Percentiles rank a stretch among this genome's conserved stretches.
Conservation (phyloP, 768 basidiomycete genomes). For the Russula griseocarnosa region DNA sequence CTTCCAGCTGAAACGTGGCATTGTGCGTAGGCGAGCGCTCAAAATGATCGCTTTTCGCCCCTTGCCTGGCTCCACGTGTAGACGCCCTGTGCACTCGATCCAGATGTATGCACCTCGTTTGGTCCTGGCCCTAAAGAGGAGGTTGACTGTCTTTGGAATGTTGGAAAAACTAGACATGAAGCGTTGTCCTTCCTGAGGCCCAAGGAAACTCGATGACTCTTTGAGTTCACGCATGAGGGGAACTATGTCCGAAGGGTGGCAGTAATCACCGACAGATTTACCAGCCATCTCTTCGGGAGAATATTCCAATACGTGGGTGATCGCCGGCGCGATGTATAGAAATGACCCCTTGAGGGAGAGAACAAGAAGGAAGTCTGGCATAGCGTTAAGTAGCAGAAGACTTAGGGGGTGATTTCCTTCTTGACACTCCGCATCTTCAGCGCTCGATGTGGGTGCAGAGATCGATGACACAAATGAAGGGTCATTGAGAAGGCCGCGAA, state of each 20-base stretch:
- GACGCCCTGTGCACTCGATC: slow-evolving; percentile 85
- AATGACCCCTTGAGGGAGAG: slow-evolving; percentile 90
- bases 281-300: slow-evolving; percentile 80
- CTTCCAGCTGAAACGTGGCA: slow-evolving; percentile 61
- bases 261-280: slow-evolving; percentile 70
- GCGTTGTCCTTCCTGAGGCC: slow-evolving; percentile 29
- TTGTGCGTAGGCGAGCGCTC: slow-evolving; percentile 68
- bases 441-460: slow-evolving; percentile 27
- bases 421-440: slow-evolving; percentile 31
- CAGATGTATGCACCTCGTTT: slow-evolving; percentile 71
- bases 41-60: slow-evolving; percentile 92
- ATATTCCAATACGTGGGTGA: slow-evolving; percentile 78
- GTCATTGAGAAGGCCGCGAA: slow-evolving; percentile 48
- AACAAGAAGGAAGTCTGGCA: slow-evolving; percentile 84
- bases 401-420: slow-evolving; percentile 49
- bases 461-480: slow-evolving; percentile 43
- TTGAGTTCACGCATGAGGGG: slow-evolving; percentile 91
- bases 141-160: slow-evolving; percentile 60
- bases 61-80: slow-evolving; percentile 91
- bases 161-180: slow-evolving; percentile 13
- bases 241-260: slow-evolving; percentile 86
- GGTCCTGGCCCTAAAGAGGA: slow-evolving; percentile 78
- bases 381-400: slow-evolving; percentile 54
- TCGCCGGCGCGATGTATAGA: slow-evolving; percentile 85
- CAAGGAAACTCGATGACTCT: slow-evolving; percentile 45